These are phyloP conservation scores for Mycena indigotica DNA, from an alignment of 768 basidiomycete genomes.

Conservation along the genomic window DNA sequence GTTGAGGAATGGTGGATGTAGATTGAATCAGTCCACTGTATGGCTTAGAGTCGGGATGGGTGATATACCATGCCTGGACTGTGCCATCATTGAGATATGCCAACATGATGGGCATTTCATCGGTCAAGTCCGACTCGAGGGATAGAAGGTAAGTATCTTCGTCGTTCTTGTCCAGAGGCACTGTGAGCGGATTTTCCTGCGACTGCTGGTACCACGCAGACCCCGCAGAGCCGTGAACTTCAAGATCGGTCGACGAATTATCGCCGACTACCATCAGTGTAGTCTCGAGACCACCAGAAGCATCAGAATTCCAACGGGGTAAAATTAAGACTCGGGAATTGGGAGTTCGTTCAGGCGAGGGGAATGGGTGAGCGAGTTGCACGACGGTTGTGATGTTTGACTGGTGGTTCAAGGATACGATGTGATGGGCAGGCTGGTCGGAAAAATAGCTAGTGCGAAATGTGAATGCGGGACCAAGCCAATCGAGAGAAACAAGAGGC, in stretches of 20 bases:
- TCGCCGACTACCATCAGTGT: constrained; percentile 50
- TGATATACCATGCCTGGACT: constrained; percentile 69
- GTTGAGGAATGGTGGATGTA: constrained; percentile 36
- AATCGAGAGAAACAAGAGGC: constrained; percentile 56
- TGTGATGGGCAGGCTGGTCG: constrained; percentile 43
- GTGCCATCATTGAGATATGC: constrained; percentile 81
- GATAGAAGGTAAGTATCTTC: constrained; percentile 72
- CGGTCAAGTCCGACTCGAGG: constrained; percentile 67
- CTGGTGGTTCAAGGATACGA: constrained; percentile 47
- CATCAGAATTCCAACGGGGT: constrained; percentile 51
- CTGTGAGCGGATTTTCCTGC: constrained; percentile 54
- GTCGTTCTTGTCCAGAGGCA: constrained; percentile 69
- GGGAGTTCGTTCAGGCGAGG: constrained; percentile 41
- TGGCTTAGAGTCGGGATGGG: constrained; percentile 52
- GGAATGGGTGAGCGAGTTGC: constrained; percentile 45
- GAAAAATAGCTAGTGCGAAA: constrained; percentile 69
- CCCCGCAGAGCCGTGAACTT: constrained; percentile 44
- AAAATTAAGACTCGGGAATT: constrained; percentile 40
- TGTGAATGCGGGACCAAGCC: constrained; percentile 69
- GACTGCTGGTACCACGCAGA: constrained; percentile 52
- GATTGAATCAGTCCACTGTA: constrained; percentile 59
- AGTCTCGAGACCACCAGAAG: constrained; percentile 31
- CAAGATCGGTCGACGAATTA: constrained; percentile 29
- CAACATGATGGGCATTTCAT: constrained; percentile 60
- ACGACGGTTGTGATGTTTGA: constrained; percentile 41